These are phyloP conservation scores for Anthoceros angustus DNA, from an alignment of 225 moss, liverwort and hornwort genomes.

Conservation along the genomic window DNA sequence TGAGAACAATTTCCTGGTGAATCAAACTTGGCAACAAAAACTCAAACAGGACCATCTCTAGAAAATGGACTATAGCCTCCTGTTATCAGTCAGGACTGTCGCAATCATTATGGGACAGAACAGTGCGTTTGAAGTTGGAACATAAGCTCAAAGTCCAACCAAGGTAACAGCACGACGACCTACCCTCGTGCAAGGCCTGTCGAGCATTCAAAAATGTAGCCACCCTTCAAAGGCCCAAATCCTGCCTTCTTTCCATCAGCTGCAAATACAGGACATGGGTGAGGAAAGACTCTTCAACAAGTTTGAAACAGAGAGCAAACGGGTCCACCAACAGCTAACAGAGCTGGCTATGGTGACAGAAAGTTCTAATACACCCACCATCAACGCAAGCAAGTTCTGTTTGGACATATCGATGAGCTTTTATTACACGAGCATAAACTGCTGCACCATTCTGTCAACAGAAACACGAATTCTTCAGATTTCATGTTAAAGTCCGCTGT, in stretches of 20 bases:
- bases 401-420: constrained; percentile 70
- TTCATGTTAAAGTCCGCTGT: background rate
- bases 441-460: constrained; percentile 60
- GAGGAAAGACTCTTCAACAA: background rate
- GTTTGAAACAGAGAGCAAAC: background rate
- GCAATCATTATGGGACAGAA: no score
- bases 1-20: background rate
- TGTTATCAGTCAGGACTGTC: no score
- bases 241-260: constrained; percentile 59
- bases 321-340: background rate
- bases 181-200: constrained; percentile 74
- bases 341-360: background rate
- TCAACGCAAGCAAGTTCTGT: constrained; percentile 85
- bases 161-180: constrained; percentile 7
- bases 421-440: constrained; percentile 81
- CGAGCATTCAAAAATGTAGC: constrained; percentile 74
- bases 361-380: constrained; percentile 22
- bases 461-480: constrained; percentile 6
- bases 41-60: no score
- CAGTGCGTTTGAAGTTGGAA: no score
- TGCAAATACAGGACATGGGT: constrained; percentile 17
- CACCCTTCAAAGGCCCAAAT: constrained; percentile 82
- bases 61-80: no score
- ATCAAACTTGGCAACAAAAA: background rate
- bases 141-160: no score